Conservation (phyloP, 495 filamentous ascomycete species). For the Xylaria sp. region DNA sequence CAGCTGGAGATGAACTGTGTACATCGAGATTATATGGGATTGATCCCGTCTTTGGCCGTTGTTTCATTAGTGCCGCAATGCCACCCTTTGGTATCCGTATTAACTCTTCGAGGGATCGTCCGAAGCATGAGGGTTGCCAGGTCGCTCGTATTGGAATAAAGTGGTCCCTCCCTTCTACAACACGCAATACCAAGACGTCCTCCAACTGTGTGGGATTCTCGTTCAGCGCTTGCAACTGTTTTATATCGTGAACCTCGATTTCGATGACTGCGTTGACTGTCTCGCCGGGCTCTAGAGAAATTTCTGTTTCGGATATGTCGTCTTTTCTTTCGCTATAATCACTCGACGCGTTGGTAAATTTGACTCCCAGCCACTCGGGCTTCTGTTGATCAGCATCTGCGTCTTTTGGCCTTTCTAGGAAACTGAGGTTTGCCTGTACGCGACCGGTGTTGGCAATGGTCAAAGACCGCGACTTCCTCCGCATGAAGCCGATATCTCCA, state of each 20-base stretch:
- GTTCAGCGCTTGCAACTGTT: conserved; percentile 75
- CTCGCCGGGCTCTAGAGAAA: conserved; percentile 82
- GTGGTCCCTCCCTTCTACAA: conserved; percentile 84
- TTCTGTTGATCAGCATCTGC: conserved; percentile 45
- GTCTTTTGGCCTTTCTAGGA: conserved; percentile 70
- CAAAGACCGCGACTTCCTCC: conserved; percentile 66
- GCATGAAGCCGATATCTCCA: conserved; percentile 72
- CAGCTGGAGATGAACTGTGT: conserved; percentile 67
- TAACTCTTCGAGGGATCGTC: conserved; percentile 81
- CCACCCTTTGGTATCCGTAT: conserved; percentile 83
- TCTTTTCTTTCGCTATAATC: conserved; percentile 28
- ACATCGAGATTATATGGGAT: conserved; percentile 54
- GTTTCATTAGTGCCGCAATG: conserved; percentile 58
- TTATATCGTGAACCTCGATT: conserved; percentile 65
- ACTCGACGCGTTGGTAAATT: conserved; percentile 56
- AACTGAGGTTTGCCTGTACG: conserved; percentile 74
- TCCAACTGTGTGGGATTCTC: conserved; percentile 69
- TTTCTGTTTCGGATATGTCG: conserved; percentile 52
- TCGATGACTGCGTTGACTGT: conserved; percentile 72
- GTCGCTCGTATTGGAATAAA: conserved; percentile 81
- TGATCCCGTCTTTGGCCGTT: conserved; percentile 41
- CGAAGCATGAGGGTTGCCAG: conserved; percentile 86
- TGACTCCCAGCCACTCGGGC: conserved; percentile 72
- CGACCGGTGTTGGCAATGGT: conserved; percentile 93
- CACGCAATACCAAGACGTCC: conserved; percentile 89